Percentiles rank a stretch among this genome's conserved stretches.
Conservation (phyloP, 2,329 filamentous ascomycete genomes). For the Xylaria sp. region DNA sequence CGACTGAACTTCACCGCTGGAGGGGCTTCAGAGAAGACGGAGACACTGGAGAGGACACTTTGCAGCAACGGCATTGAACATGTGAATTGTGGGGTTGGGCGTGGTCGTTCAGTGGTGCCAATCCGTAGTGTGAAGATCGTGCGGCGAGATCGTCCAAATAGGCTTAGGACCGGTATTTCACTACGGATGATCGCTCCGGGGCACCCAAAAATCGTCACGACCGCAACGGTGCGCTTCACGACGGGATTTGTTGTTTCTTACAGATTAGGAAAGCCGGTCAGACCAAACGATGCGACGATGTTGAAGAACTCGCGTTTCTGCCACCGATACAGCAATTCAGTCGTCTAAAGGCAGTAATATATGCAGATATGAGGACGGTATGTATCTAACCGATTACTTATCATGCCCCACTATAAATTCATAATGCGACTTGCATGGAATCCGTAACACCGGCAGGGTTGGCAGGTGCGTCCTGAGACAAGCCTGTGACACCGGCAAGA, state of each 20-base stretch:
- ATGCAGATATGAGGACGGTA: background rate
- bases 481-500: no score
- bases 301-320: background rate
- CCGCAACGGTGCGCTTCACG: background rate
- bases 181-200: background rate
- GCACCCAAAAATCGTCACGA: background rate
- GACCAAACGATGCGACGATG: background rate
- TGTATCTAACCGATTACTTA: background rate
- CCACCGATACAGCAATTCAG: no score
- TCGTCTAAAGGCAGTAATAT: background rate
- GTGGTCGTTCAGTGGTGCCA: background rate
- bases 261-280: background rate
- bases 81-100: slow-evolving; percentile 12
- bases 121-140: background rate
- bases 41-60: slow-evolving; percentile 27
- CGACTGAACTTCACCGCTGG: no score
- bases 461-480: no score
- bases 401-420: background rate
- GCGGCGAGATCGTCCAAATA: background rate
- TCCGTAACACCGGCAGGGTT: no score
- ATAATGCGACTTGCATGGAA: no score
- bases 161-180: background rate
- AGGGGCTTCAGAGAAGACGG: no score
- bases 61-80: slow-evolving; percentile 22
- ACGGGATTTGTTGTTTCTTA: background rate